Base-by-base conservation (phyloP, 2,329 filamentous ascomycete species). In the Aspergillus sp. region DNA sequence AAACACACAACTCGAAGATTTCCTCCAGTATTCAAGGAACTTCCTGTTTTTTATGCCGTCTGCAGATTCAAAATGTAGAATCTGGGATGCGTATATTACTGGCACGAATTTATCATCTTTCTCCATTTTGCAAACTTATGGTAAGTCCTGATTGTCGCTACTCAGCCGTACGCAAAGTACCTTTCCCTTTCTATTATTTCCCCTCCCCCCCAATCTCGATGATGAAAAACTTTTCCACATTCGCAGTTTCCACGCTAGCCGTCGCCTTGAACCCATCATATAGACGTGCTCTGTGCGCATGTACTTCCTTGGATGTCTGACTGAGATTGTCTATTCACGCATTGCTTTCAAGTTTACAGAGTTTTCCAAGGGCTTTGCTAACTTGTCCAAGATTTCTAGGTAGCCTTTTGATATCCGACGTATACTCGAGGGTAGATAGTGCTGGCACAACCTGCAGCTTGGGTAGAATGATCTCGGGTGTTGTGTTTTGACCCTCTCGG, bases 161-260 rank as follows among this genome's bases (percentile, higher is more conserved):
- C 20, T 9, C 33, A 49, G 20, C n/a, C 6, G 5, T 37, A 15
- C 34, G 12, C 19, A 15, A n/a, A 20, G 4, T 44, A 54, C 3
- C 12, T 5, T 4, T 27, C 20, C 13, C 15, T n/a, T 33, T 17
- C 5, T 17, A 7, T 46, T 11, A n/a, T 33, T 27, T 22, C 27
- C 42, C 20, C 37, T 34, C 30, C 41, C 19, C 12, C 47, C 30
- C 45, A 50, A 57, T 57, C 50, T 57, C 56, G 30, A 75, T 75
- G 73, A 75, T 75, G 73, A 75, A 75, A 75, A 72, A 34, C 59
- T 65, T 68, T 74, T 72, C 72, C 72, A 75, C 72, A 75, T 75
- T 75, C 73, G 73, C 71, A 73, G 71, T 73, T 73, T 73, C 69
- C 71, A 73, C 71, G 70, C 70, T 72, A 73, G 70, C 60, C 68